Base-by-base conservation (phyloP, 257 asterid genomes). In the Echites panduratus region DNA sequence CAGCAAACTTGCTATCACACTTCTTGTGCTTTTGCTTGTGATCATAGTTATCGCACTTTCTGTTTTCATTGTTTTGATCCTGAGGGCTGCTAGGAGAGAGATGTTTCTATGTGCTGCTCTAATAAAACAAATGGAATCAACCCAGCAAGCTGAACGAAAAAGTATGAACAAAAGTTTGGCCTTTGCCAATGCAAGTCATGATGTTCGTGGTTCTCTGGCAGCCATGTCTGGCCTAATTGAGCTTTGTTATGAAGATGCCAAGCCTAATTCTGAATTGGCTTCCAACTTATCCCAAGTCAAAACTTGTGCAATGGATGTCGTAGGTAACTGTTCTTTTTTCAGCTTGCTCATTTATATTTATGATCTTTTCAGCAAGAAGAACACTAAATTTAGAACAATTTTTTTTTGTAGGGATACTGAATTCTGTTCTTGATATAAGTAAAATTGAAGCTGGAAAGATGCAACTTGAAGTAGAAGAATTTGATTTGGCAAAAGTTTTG, bases 401-500 rank as follows among this genome's bases (percentile, higher is more conserved):
- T 32, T 32, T 32, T 32, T 32, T 32, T 1, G 38, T 26, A 90
- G 96, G 88, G 20, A 87, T 91, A 64, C 67, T 91, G 84, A 85
- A 87, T 71, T 81, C 92, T 27, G 84, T 90, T 78, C 98, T 92
- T 19, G 93, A 90, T 66, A 78, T 84, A 19, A 87, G 87, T 27
- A 90, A 87, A 82, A 86, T 88, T 35, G 94, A 88, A 70, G 88
- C 96, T 0, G 94, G 92, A 2, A 87, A 85, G 53, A 86, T 88
- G 91, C 91, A 83, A 66, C 87, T 92, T 5, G 87, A 87, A 53
- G 89, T 83, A 75, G 92, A 88, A 40, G 94, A 87, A 41, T 90
- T 92, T 65, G 82, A 86, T 77, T 49, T 88, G 41, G 87, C 74
- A 35, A 77, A 86, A 62, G 82, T 88, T 9, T 70, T 92, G 19